Evolutionary conservation across 768 basidiomycete species (phyloP).

Genomic region (Hemileccinum rubropunctum): DNA sequence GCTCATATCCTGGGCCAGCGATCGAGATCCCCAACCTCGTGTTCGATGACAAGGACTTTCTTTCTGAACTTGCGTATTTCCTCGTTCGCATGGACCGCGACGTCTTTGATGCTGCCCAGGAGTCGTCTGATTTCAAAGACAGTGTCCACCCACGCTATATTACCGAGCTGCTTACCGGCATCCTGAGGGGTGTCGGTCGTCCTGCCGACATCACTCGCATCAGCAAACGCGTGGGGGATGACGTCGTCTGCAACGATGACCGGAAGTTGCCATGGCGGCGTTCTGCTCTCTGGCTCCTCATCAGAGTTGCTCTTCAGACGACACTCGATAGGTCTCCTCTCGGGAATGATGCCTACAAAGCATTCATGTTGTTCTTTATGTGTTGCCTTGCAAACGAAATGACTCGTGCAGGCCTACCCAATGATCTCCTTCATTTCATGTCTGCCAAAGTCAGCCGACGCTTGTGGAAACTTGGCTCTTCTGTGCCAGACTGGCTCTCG

Average conservation of each 20-base stretch:
- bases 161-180: constrained; percentile 44
- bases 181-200: constrained; percentile 27
- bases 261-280: constrained; percentile 32
- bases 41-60: constrained; percentile 31
- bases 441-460: constrained; percentile 27
- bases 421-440: constrained; percentile 30
- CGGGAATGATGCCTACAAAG: too few species aligned
- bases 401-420: constrained; percentile 9
- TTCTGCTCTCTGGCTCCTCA: constrained; percentile 35
- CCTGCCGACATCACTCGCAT: too few species aligned
- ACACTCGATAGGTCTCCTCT: too few species aligned
- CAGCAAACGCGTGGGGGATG: constrained; percentile 21
- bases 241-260: constrained; percentile 24
- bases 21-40: constrained; percentile 31
- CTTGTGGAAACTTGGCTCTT: background rate
- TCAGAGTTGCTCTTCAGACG: background rate
- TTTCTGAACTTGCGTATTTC: constrained; percentile 35
- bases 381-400: constrained; percentile 23
- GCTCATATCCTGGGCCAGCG: constrained; percentile 46
- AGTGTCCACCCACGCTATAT: constrained; percentile 41
- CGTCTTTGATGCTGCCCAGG: constrained; percentile 30
- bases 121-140: constrained; percentile 20
- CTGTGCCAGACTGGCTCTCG: constrained; percentile 34
- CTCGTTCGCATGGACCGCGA: constrained; percentile 34
- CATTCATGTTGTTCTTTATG: too few species aligned